Percentiles rank a stretch among this genome's conserved stretches.
Conservation (phyloP, 2,329 filamentous ascomycete species). For the Scleromitrula shiraiana region DNA sequence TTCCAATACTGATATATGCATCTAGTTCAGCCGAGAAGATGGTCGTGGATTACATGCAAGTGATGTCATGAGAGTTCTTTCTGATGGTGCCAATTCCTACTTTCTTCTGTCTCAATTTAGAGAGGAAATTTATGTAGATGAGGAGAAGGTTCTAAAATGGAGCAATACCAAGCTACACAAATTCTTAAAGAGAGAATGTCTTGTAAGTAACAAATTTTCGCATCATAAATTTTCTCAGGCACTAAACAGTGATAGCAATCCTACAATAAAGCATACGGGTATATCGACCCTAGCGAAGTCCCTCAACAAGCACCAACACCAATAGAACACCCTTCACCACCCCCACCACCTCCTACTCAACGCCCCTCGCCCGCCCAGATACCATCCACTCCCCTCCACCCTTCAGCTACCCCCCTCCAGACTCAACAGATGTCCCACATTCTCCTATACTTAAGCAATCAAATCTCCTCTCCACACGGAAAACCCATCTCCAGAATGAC, state of each 20-base stretch:
- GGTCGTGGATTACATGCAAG: not conserved
- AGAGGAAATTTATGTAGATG: not conserved
- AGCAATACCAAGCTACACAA: not conserved
- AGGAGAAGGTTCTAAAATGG: not conserved
- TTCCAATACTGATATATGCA: too few species aligned
- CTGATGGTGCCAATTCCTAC: slow-evolving; percentile 5
- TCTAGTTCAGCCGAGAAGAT: slow-evolving; percentile 6
- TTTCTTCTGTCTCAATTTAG: slow-evolving; percentile 4
- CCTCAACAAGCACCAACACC: not conserved
- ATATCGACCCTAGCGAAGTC: not conserved
- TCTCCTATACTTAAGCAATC: not conserved
- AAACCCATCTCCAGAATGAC: slow-evolving; percentile 1
- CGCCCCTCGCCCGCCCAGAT: too few species aligned
- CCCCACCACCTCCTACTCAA: not conserved
- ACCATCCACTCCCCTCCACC: not conserved
- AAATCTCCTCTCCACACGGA: not conserved
- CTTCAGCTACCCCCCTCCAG: not conserved
- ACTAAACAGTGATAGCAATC: too few species aligned
- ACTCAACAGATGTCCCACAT: not conserved
- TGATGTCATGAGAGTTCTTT: slow-evolving; percentile 2
- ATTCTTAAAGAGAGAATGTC: slow-evolving; percentile 3
- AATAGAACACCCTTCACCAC: not conserved
- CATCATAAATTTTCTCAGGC: too few species aligned
- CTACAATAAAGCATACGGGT: not conserved
- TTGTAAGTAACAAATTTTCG: not conserved